phyloP scores from a whole-genome alignment of 768 basidiomycete genomes.

The Rhodosporidiobolus sp. region DNA sequence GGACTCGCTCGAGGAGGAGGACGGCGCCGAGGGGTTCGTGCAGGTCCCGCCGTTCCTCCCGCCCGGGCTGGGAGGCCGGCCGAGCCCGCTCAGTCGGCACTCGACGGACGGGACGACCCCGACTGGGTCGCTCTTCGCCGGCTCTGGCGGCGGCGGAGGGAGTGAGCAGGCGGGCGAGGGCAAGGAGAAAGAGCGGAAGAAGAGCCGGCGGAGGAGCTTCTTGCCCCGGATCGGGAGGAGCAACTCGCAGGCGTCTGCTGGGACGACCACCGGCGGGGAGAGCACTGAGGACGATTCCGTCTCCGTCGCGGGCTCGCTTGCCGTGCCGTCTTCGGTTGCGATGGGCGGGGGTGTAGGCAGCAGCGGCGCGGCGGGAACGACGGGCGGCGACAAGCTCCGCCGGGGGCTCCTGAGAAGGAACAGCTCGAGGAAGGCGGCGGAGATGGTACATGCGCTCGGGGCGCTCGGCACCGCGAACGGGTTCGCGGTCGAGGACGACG shows the following conservation, averaged over 20 bases:
- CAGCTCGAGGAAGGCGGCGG: not conserved
- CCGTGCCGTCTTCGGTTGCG: not conserved
- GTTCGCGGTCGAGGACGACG: constrained; percentile 8
- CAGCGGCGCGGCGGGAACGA: not conserved
- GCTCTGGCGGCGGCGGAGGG: not conserved
- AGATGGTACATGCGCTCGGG: not conserved
- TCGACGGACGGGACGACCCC: constrained; percentile 5
- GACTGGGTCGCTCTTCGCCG: not conserved
- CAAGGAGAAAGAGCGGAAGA: not conserved
- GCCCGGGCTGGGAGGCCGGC: not conserved
- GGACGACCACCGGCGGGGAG: not conserved
- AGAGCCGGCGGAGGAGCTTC: constrained; percentile 4
- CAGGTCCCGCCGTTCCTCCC: too few relatives aligned
- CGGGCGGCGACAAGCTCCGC: not conserved
- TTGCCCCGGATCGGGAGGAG: constrained; percentile 7
- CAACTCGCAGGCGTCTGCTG: constrained; percentile 1
- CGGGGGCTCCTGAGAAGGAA: constrained; percentile 27
- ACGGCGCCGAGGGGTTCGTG: not conserved
- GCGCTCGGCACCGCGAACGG: not conserved
- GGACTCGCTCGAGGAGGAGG: constrained; percentile 18
- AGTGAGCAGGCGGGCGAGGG: not conserved
- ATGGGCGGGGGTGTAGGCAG: not conserved
- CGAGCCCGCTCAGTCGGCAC: not conserved
- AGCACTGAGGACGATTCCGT: not conserved
- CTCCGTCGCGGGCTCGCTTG: not conserved